Evolutionary conservation across 805 yeast genomes (phyloP), one percentile per base, ranked within the genome.

Genomic region (Sungouiella thailandica): DNA sequence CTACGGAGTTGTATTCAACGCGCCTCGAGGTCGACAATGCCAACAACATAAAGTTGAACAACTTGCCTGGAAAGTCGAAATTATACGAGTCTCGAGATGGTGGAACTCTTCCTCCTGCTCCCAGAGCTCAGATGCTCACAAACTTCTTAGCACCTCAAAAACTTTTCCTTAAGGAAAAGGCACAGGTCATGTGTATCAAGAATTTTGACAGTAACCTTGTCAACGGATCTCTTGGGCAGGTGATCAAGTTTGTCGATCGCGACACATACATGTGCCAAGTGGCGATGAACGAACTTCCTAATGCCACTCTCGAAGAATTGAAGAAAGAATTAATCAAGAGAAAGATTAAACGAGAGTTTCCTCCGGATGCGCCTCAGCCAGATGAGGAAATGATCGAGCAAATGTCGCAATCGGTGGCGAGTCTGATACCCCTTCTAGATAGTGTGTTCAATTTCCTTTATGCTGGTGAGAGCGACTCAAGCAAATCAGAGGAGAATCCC

Each of bases 181-280:
- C 96, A 0, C 98, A 93, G 57, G 97, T 93, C 11, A 89, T 93
- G 96, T 78, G 86, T 70, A 61, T 93, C 44, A 86, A 84, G 49
- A 93, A 93, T 54, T 35, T 39, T 7, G 69, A 74, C 18, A 89
- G 85, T 43, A 82, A 77, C 7, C 63, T 93, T 24, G 97, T 93
- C 25, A 93, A 93, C 60, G 98, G 99, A 3, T 76, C 96, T 0
- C 65, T 90, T 24, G 99, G 99, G 0, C 76, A 70, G 24, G 81
- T 93, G 1, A 46, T 76, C 6, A 78, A 72, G 12, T 80, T 83
- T 43, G 58, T 72, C 31, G 69, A 66, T 42, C 52, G 60, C 29
- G 63, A 64, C 34, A 65, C 69, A 0, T 66, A 66, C 31, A 52
- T 62, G 56, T 45, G 46, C 20, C 42, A 47, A 24, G 39, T 33